Percentiles rank a stretch among this genome's conserved stretches.
These are phyloP conservation scores for Microstegium vimineum DNA, from an alignment of 176 grass and related monocot species.

Conservation along the genomic window DNA sequence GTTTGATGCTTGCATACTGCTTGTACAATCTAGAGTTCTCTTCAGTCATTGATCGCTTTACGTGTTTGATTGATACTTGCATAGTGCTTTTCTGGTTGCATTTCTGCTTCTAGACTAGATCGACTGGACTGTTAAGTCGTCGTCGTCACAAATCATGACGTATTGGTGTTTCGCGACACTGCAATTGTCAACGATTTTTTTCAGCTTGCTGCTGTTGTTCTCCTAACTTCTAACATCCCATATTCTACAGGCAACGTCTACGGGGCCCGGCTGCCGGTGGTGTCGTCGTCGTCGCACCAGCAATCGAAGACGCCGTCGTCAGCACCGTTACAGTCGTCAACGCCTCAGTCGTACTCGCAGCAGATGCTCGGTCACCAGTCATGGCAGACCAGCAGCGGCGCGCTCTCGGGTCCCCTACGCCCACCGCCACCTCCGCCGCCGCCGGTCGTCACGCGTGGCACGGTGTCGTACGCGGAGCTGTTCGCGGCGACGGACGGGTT, in stretches of 20 bases:
- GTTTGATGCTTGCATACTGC: neutral
- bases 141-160: too few relatives aligned
- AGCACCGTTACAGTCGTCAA: neutral
- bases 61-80: neutral
- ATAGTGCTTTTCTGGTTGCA: neutral
- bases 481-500: constrained; percentile 54
- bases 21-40: neutral
- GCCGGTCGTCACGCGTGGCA: constrained; percentile 7
- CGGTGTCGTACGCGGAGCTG: constrained; percentile 63
- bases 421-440: neutral
- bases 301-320: neutral
- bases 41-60: neutral
- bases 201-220: neutral
- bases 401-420: neutral
- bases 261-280: neutral
- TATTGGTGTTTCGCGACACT: neutral
- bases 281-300: constrained; percentile 2
- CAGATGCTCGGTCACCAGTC: neutral
- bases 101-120: neutral
- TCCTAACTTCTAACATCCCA: neutral
- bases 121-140: neutral
- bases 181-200: neutral
- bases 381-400: neutral
- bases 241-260: constrained; percentile 11
- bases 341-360: neutral